Evolutionary conservation across 2,329 filamentous ascomycete species (phyloP), one percentile per base, ranked within the genome.

Genomic region (Gremmenia infestans): DNA sequence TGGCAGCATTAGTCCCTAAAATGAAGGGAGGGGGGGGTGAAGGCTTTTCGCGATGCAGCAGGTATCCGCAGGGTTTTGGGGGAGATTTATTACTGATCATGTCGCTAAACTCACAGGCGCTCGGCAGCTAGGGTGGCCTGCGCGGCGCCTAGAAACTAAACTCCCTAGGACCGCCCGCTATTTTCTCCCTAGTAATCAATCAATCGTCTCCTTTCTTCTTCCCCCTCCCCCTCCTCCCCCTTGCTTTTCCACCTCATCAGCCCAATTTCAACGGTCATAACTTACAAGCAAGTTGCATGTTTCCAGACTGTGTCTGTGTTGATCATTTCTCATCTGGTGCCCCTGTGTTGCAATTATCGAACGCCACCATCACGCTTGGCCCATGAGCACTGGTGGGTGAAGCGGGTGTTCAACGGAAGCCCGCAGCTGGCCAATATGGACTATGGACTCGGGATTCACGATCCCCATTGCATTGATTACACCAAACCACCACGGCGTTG

Each of bases 391-490:
- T 12, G 9, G 11, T n/a, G 37, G n/a, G 11, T 23, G 15, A 14
- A 8, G n/a, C 43, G 8, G 37, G 39, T 32, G 37, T 32, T 51
- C 19, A n/a, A 11, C 49, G 49, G 49, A n/a, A 51, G 37, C 49
- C 9, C 43, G 49, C 53, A 55, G 35, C 12, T n/a, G n/a, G n/a
- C 39, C 39, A 52, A 48, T 48, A 52, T 15, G 37, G 48, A 25
- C 6, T 47, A 15, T 15, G 37, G 48, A 46, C 49, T 55, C 53
- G 48, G 28, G 40, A 46, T 11, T 37, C 43, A 53, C 50, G 4
- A 53, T 32, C 3, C 19, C 14, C 23, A 12, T 17, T 48, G 23
- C 12, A 48, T 14, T 15, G 22, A 48, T 48, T 48, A 48, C 45
- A 48, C 45, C 19, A 48, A 32, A 9, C 19, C 19, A 22, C 45